Conservation (phyloP, 2,329 filamentous ascomycete species). For the Monosporascus sp. region DNA sequence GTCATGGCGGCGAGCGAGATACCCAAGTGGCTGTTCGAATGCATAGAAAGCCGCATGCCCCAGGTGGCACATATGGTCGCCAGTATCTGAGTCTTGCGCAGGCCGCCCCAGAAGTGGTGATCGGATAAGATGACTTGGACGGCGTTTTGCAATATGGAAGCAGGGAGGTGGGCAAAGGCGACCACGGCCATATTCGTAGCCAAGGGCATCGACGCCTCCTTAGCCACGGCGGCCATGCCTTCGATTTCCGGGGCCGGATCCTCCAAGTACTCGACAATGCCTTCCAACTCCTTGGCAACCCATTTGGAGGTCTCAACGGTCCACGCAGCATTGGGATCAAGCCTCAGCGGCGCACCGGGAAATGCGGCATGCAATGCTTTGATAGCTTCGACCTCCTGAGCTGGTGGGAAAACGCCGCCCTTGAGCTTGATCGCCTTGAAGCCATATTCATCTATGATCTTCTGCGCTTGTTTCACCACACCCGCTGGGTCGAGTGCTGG, state of each 20-base stretch:
- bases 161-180: conserved; percentile 32
- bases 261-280: conserved; percentile 33
- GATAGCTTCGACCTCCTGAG: conserved; percentile 33
- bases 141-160: conserved; percentile 31
- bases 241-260: conserved; percentile 35
- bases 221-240: conserved; percentile 37
- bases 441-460: conserved; percentile 35
- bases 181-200: conserved; percentile 40
- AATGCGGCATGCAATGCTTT: conserved; percentile 32
- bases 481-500: conserved; percentile 29
- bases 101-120: conserved; percentile 38
- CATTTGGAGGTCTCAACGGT: conserved; percentile 32
- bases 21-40: conserved; percentile 37
- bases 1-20: conserved; percentile 39
- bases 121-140: conserved; percentile 36
- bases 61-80: conserved; percentile 33
- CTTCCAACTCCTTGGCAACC: conserved; percentile 31
- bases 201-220: conserved; percentile 33
- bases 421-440: conserved; percentile 39
- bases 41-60: conserved; percentile 36
- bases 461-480: conserved; percentile 28
- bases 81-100: conserved; percentile 33
- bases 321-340: conserved; percentile 35
- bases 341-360: conserved; percentile 28
- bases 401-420: conserved; percentile 34